Evolutionary conservation across 148 eudicot genomes (phyloP).

Genomic region (Chenopodium berlandieri): DNA sequence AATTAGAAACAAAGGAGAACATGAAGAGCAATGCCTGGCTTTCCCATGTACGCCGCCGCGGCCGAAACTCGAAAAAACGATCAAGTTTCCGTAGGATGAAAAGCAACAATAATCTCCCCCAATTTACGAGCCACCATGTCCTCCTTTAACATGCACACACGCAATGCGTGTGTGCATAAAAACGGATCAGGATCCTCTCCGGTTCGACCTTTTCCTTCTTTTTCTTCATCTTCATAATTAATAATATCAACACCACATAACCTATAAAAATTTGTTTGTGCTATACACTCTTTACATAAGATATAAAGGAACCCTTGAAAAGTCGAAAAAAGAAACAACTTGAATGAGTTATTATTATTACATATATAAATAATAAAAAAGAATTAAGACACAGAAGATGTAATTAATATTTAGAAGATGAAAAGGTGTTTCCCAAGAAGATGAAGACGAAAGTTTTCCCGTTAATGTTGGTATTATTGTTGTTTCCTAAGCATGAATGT

Average conservation of each 20-base stretch:
- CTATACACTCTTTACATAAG: no score
- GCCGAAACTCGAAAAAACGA: neutral
- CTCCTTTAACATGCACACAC: neutral
- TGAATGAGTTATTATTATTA: no score
- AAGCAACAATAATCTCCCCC: neutral
- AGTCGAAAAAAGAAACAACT: no score
- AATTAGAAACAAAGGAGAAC: neutral
- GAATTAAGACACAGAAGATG: no score
- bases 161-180: neutral
- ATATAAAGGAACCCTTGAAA: no score
- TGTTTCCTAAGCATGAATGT: conserved; percentile 30
- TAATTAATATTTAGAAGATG: neutral
- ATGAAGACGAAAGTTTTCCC: conserved; percentile 34
- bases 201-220: neutral
- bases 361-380: no score
- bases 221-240: neutral
- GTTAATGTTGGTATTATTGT: conserved; percentile 24
- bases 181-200: neutral
- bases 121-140: neutral
- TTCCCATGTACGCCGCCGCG: conserved; percentile 40
- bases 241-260: neutral
- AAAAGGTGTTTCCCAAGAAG: conserved; percentile 37
- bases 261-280: neutral
- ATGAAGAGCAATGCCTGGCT: conserved; percentile 43
- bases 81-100: neutral